Evolutionary conservation across 2,329 filamentous ascomycete species (phyloP), one percentile per base, ranked within the genome.

Genomic region (Penicillium sp.): DNA sequence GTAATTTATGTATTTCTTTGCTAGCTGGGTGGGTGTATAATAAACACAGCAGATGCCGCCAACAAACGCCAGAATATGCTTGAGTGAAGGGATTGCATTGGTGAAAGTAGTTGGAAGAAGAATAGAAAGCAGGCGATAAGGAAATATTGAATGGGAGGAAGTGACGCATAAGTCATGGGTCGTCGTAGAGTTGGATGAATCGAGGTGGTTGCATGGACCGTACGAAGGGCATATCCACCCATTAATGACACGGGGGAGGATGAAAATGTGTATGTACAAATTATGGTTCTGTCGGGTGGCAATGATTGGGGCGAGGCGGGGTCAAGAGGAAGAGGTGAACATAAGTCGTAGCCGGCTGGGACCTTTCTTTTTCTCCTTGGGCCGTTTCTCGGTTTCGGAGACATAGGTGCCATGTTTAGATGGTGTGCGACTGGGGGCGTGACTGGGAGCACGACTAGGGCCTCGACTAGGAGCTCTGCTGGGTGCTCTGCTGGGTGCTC

Each of bases 301-400:
- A 34, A 41, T 15, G 21, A 5, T 59, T 62, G 8, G 4, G 18
- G 18, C 18, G 18, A 21, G 18, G 18, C 2, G 6, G 9, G 8
- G 7, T 34, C 12, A 50, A 35, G 38, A 29, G 18, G 47, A 61
- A 65, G 58, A 61, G 48, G 67, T 71, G 49, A 73, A 72, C 65
- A 73, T 72, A 27, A 73, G 57, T 39, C 71, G 69, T 46, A 73
- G 56, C 12, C 65, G 66, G 55, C 74, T 77, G 13, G 73, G 71
- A 18, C 72, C 74, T 60, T 75, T 75, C 59, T 68, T 71, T 54
- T 71, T 72, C 48, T 75, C 62, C 50, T 60, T 54, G 3, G 61
- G 68, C 46, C 68, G 63, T 52, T 56, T 63, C 34, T 68, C 70
- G 16, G 63, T 68, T 18, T 67, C 64, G 6, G 64, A 63, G n/a